Percentiles rank a stretch among this genome's conserved stretches.
Evolutionary conservation across 108 stramenopile genomes (phyloP).

Genomic region (Aurantiochytrium sp.): DNA sequence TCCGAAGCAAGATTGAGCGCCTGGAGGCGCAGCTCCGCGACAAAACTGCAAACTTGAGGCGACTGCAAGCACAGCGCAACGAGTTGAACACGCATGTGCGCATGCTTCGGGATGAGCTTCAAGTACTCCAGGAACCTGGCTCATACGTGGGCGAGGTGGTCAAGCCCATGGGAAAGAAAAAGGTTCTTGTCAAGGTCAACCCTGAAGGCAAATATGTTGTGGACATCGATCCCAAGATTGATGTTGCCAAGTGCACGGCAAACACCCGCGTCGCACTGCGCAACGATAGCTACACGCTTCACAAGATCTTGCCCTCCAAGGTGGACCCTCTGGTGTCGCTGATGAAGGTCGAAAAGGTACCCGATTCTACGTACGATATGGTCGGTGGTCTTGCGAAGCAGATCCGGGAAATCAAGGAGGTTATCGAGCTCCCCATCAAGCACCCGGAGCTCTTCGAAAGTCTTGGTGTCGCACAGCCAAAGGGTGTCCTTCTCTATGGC

Average conservation of each 20-base stretch:
- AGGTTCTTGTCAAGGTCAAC: slow-evolving; percentile 92
- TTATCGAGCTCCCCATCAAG: slow-evolving; percentile 99
- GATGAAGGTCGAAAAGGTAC: slow-evolving; percentile 99
- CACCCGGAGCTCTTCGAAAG: slow-evolving; percentile 98
- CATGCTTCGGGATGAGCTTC: slow-evolving; percentile 92
- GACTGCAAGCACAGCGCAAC: slow-evolving; percentile 61
- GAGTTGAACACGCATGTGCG: slow-evolving; percentile 52
- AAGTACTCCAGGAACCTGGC: slow-evolving; percentile 94
- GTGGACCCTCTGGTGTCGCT: slow-evolving; percentile 94
- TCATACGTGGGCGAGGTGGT: slow-evolving; percentile 98
- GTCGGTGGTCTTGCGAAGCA: slow-evolving; percentile 98
- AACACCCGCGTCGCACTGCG: slow-evolving; percentile 95
- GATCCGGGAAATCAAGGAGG: slow-evolving; percentile 99
- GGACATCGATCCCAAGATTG: slow-evolving; percentile 90
- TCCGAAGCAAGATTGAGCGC: slow-evolving; percentile 49
- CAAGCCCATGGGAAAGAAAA: slow-evolving; percentile 97
- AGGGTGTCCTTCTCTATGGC: slow-evolving; percentile 96
- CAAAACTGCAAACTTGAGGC: slow-evolving; percentile 49
- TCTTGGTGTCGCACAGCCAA: slow-evolving; percentile 94
- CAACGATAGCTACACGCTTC: slow-evolving; percentile 94
- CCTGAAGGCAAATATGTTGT: slow-evolving; percentile 99
- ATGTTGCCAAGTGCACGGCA: slow-evolving; percentile 88
- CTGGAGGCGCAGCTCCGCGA: slow-evolving; percentile 48
- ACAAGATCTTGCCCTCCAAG: slow-evolving; percentile 98
- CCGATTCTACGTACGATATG: slow-evolving; percentile 99